phyloP scores from a whole-genome alignment of 2,329 filamentous ascomycete genomes.

The Exophiala viscosa region DNA sequence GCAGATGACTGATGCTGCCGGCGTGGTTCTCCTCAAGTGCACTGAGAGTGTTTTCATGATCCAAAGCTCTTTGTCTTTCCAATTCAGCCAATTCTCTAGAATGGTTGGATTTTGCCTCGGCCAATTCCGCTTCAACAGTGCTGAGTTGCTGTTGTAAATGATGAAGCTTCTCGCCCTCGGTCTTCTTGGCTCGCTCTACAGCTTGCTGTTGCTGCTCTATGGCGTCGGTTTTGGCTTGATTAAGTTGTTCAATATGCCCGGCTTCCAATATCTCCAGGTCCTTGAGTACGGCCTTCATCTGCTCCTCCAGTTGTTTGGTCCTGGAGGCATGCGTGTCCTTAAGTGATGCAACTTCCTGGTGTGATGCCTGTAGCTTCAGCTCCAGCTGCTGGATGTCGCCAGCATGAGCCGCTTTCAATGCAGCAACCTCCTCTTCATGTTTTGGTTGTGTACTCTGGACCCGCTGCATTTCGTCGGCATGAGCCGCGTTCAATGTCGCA shows the following conservation, averaged over 20 bases:
- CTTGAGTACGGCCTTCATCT: constrained; percentile 19
- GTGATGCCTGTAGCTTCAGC: not conserved
- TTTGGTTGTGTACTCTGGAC: constrained; percentile 25
- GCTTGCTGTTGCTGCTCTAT: constrained; percentile 13
- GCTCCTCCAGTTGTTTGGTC: constrained; percentile 21
- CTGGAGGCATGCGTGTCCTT: constrained; percentile 20
- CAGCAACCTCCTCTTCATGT: constrained; percentile 11
- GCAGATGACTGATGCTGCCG: constrained; percentile 30
- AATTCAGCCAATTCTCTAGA: constrained; percentile 34
- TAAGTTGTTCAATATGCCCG: constrained; percentile 18
- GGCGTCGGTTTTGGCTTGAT: constrained; percentile 16
- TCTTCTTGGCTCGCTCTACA: constrained; percentile 14
- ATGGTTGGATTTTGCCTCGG: constrained; percentile 29
- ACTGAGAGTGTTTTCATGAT: constrained; percentile 15
- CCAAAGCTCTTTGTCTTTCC: constrained; percentile 29
- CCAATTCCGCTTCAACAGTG: constrained; percentile 13
- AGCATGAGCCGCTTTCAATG: constrained; percentile 18
- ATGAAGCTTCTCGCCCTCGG: constrained; percentile 12
- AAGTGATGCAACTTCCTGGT: constrained; percentile 13
- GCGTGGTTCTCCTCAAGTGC: constrained; percentile 20
- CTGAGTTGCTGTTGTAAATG: constrained; percentile 17
- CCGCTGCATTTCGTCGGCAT: constrained; percentile 34
- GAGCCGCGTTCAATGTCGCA: constrained; percentile 15
- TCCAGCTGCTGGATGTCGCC: constrained; percentile 31
- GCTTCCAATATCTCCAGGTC: constrained; percentile 19